Base-by-base conservation (phyloP, 345 rosid species). In the Erysimum cheiranthoides region DNA sequence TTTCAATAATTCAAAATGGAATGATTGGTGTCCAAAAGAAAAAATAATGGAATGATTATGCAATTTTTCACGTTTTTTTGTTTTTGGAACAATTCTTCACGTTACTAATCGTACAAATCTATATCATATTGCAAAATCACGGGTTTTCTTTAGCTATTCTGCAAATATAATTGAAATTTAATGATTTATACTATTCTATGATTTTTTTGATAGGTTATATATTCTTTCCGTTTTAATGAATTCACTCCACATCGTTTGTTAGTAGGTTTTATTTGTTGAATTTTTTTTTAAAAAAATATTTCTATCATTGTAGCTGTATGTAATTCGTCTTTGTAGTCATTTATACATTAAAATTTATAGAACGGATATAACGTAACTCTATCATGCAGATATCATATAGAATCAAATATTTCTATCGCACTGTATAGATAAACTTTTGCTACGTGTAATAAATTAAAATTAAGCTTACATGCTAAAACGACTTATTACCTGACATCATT, bases 401-500 rank as follows among this genome's bases (percentile, higher is more conserved):
- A 25, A 50, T 27, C n/a, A 40, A 42, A 53, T 40, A 31, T 38
- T 42, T 18, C 27, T 42, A 64, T 64, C 47, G 47, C 56, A 65
- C 18, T 40, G 70, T 64, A 42, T 61, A 52, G 14, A 52, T 43
- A 2, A 42, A 61, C 50, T 42, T 68, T 61, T 62, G 49, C 18
- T 28, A 34, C 31, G 49, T 25, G 28, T 54, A 62, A 39, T 32
- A 27, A 43, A 42, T 25, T 51, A 38, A 56, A 49, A 28, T 11
- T 25, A 31, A 62, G 21, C 35, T 53, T 31, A 61, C 50, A 68
- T 39, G 21, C 9, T 67, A 67, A 49, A 58, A 59, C 53, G 30
- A 34, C 62, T 38, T 36, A 47, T 58, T 43, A 68, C 56, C 42
- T 35, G 69, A 76, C 64, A 76, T 61, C 50, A 52, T 61, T 46